Base-by-base conservation (phyloP, 2,329 filamentous ascomycete species). In the Thermothelomyces thermophilus region DNA sequence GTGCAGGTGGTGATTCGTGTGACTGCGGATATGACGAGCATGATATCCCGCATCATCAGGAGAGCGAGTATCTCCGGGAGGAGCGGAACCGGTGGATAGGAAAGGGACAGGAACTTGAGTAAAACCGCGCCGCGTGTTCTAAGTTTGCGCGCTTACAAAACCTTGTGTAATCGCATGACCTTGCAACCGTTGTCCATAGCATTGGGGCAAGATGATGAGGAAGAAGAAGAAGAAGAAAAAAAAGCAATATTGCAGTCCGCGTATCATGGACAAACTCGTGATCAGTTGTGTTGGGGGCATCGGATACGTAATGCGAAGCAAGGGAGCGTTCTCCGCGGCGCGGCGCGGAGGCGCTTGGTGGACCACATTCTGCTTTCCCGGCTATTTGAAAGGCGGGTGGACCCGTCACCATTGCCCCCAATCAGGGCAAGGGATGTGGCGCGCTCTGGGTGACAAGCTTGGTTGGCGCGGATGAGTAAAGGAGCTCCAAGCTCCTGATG, bases 381-480 rank as follows among this genome's bases (percentile, higher is more conserved):
- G 47, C 43, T 51, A 54, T 54, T 51, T 46, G 17, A 7, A 14
- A 14, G 44, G 24, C 14, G 43, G 35, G 51, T 33, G 26, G 34
- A 26, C 9, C 34, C 7, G 26, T 10, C 11, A 5, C 16, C 14
- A 31, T 46, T 48, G 33, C 43, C 52, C 52, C 52, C 52, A 55
- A 55, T 55, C 45, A 47, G 20, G 40, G 16, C 6, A 22, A 37
- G 47, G 45, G 22, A 41, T 48, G 48, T 14, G 19, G 20, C 48
- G 48, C 47, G 42, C 50, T 22, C 20, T 17, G 34, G 33, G 19
- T 16, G 24, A 5, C 16, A 36, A 17, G 30, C 37, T n/a, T 33
- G 45, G 26, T 37, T 34, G 34, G 26, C 30, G 49, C 52, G 52
- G 43, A 49, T 56, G 52, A 56, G 54, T 53, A 56, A 52, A 24